These are phyloP conservation scores for Neltuma alba DNA, from an alignment of 306 rosid genomes.

Conservation along the genomic window DNA sequence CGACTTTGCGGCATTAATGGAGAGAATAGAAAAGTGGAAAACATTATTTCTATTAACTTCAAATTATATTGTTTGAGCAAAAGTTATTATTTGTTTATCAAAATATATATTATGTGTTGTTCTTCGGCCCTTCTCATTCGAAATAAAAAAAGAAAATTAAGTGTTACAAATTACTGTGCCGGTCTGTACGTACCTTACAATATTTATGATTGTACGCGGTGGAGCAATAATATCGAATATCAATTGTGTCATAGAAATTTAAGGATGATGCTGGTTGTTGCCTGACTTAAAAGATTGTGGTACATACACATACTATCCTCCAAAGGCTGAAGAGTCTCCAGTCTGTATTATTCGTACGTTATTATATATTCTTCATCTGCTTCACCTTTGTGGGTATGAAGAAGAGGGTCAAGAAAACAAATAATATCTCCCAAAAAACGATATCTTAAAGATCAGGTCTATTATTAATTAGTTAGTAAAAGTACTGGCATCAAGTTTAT, in stretches of 20 bases:
- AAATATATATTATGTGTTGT: not conserved
- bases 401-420: no score
- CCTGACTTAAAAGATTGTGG: not conserved
- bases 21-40: not conserved
- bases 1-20: not conserved
- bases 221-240: not conserved
- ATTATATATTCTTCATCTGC: not conserved
- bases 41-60: not conserved
- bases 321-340: not conserved
- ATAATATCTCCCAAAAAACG: not conserved
- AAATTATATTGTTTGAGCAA: not conserved
- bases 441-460: not conserved
- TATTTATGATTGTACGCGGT: not conserved
- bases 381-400: not conserved
- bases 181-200: not conserved
- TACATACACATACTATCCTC: no score
- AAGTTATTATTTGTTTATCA: no score
- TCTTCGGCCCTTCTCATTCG: not conserved
- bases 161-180: not conserved
- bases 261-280: conserved; percentile 1
- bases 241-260: not conserved
- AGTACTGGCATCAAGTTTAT: no score
- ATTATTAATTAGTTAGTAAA: no score
- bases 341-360: not conserved
- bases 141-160: no score